Conservation (phyloP, 169 alveolate genomes). For the Plasmodium adleri region DNA sequence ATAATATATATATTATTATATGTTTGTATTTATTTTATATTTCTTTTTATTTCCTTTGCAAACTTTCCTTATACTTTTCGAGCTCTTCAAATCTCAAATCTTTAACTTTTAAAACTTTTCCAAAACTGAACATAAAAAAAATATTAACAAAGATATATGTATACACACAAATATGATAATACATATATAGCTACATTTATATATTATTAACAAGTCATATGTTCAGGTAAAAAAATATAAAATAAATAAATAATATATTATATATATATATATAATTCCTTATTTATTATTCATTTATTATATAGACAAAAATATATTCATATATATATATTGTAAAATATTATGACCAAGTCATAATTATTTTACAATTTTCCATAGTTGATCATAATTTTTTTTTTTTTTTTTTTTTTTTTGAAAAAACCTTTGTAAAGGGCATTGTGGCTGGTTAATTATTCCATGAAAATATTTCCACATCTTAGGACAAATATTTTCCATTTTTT, state of each 20-base stretch:
- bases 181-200: neutral
- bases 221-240: neutral
- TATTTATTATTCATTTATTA: too few species aligned
- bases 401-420: conserved; percentile 13
- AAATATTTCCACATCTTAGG: conserved; percentile 70
- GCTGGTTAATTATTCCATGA: conserved; percentile 64
- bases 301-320: too few species aligned
- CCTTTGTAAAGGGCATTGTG: conserved; percentile 72
- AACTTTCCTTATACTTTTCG: conserved; percentile 36
- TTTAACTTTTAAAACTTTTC: conserved; percentile 32
- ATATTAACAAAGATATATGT: neutral
- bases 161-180: neutral
- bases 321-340: too few species aligned
- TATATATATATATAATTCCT: neutral
- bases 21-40: neutral
- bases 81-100: conserved; percentile 62
- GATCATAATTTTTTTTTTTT: neutral
- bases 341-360: too few species aligned
- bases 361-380: neutral
- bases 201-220: neutral
- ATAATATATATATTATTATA: neutral
- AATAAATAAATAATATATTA: neutral
- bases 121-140: conserved; percentile 24
- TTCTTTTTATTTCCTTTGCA: conserved; percentile 30
- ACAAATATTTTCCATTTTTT: conserved; percentile 58